phyloP scores from a whole-genome alignment of 176 grass and related monocot genomes.

The Hordeum marinum region DNA sequence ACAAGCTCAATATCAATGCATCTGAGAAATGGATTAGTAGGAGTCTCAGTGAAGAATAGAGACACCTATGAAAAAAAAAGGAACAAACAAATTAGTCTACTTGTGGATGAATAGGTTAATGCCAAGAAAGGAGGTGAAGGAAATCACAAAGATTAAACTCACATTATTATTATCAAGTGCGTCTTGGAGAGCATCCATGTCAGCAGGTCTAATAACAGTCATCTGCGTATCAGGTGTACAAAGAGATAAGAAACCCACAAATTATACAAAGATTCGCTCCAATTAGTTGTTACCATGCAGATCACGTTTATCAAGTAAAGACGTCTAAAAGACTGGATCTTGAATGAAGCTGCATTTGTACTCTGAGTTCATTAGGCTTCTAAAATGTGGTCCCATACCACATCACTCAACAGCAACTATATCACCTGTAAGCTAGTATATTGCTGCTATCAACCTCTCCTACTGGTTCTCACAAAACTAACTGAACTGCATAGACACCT shows the following conservation, averaged over 20 bases:
- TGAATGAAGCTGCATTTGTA: neutral
- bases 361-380: neutral
- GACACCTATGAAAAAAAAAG: constrained; percentile 56
- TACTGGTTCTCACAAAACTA: neutral
- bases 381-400: neutral
- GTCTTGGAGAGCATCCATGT: constrained; percentile 70
- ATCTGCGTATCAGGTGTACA: constrained; percentile 47
- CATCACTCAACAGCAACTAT: neutral
- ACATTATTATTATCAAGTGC: constrained; percentile 89
- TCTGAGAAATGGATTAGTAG: constrained; percentile 98
- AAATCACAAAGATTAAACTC: constrained; percentile 13
- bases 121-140: neutral
- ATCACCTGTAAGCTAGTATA: neutral
- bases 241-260: constrained; percentile 17
- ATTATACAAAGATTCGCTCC: neutral
- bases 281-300: neutral
- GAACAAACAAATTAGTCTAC: neutral
- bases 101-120: neutral
- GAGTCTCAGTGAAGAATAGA: constrained; percentile 95
- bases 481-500: neutral
- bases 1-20: constrained; percentile 93
- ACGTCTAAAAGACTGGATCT: neutral
- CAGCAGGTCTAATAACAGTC: constrained; percentile 92
- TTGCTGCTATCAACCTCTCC: neutral
- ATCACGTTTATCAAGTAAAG: neutral